Conservation (phyloP, 176 grass and related monocot species). For the Neostapfia colusana region DNA sequence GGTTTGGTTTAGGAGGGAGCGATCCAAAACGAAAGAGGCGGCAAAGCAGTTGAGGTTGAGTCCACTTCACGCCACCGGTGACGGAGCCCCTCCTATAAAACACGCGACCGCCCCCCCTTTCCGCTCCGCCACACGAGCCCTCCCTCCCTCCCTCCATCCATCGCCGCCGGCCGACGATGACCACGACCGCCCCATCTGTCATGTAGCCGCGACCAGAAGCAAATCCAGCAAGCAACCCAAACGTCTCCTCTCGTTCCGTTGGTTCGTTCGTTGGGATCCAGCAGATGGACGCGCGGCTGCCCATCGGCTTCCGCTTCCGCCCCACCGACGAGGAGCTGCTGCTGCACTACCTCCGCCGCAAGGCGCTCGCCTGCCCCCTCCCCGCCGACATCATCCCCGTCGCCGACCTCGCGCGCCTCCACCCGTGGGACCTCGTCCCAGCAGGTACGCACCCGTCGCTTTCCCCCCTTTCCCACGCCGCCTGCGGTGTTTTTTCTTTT, state of each 20-base stretch:
- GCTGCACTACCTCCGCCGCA: slow-evolving; percentile 84
- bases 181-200: neutral
- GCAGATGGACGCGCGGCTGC: slow-evolving; percentile 38
- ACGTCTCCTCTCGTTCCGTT: neutral
- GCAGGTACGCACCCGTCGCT: slow-evolving; percentile 40
- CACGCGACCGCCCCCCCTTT: slow-evolving; percentile 30
- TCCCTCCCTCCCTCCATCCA: neutral
- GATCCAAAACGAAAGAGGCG: neutral
- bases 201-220: neutral
- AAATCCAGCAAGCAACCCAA: neutral
- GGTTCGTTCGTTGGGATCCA: neutral
- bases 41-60: slow-evolving; percentile 37
- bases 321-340: slow-evolving; percentile 94
- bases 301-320: slow-evolving; percentile 83
- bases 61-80: slow-evolving; percentile 55
- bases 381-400: slow-evolving; percentile 88
- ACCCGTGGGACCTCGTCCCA: slow-evolving; percentile 73
- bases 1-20: no score
- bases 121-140: slow-evolving; percentile 18
- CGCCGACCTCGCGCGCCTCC: slow-evolving; percentile 58
- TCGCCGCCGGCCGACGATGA: neutral
- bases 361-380: slow-evolving; percentile 63
- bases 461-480: neutral
- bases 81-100: slow-evolving; percentile 44
- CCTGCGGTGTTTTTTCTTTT: neutral